Conservation (phyloP, 345 rosid species). For the Cardamine occulta region DNA sequence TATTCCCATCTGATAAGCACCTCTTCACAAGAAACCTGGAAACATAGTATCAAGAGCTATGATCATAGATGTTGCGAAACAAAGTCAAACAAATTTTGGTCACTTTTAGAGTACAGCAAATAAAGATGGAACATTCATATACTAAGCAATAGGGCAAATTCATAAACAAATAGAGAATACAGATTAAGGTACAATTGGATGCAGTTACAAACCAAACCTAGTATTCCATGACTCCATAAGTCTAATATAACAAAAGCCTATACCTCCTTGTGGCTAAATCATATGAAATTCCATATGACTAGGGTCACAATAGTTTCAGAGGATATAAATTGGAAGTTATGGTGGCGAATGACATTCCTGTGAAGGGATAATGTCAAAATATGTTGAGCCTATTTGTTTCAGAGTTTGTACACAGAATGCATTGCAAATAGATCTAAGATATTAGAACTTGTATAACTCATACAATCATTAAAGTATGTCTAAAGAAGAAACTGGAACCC, state of each 20-base stretch:
- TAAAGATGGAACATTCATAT: background rate
- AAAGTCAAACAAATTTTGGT: background rate
- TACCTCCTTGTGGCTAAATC: background rate
- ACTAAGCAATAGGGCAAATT: no score
- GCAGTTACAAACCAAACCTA: slow-evolving; percentile 23
- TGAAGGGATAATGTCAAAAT: background rate
- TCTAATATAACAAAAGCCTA: slow-evolving; percentile 4
- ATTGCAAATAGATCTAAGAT: slow-evolving; percentile 8
- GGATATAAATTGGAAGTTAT: background rate
- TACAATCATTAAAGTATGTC: slow-evolving; percentile 12
- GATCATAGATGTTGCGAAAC: slow-evolving; percentile 15
- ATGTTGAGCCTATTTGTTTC: slow-evolving; percentile 10
- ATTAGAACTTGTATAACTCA: background rate
- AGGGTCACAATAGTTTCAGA: slow-evolving; percentile 23
- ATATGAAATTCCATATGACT: slow-evolving; percentile 1
- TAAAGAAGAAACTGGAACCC: slow-evolving; percentile 11
- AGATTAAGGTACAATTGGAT: slow-evolving; percentile 5
- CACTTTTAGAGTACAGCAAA: background rate
- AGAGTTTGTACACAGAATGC: slow-evolving; percentile 18
- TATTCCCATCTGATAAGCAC: slow-evolving; percentile 93
- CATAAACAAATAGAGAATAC: no score
- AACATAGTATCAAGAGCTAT: slow-evolving; percentile 27
- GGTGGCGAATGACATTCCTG: slow-evolving; percentile 15
- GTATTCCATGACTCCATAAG: slow-evolving; percentile 14
- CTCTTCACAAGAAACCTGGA: slow-evolving; percentile 77